These are phyloP conservation scores for Anthoceros angustus DNA, from an alignment of 225 moss, liverwort and hornwort species.

Conservation along the genomic window DNA sequence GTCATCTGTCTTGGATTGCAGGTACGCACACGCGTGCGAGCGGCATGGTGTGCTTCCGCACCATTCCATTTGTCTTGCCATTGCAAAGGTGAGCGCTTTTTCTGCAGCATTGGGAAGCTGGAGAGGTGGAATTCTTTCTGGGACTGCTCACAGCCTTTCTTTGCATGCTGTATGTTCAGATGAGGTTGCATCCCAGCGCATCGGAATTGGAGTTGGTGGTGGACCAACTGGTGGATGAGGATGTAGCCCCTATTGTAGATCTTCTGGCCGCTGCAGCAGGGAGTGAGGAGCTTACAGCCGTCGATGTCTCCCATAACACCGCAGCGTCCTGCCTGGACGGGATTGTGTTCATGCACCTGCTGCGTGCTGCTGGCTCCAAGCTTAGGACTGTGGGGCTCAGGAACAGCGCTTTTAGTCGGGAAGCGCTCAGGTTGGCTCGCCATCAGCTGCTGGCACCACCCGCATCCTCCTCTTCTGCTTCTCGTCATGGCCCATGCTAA, in stretches of 20 bases:
- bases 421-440: constrained; percentile 37
- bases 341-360: constrained; percentile 39
- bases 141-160: neutral
- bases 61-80: constrained; percentile 6
- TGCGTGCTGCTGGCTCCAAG: constrained; percentile 52
- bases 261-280: constrained; percentile 30
- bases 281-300: constrained; percentile 32
- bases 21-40: constrained; percentile 12
- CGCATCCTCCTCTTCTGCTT: neutral
- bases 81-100: constrained; percentile 1
- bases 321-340: constrained; percentile 32
- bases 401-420: constrained; percentile 36
- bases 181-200: constrained; percentile 19
- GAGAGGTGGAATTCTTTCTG: neutral
- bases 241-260: constrained; percentile 43
- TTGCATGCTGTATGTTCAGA: constrained; percentile 3
- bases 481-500: neutral
- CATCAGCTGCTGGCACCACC: neutral
- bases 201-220: constrained; percentile 27
- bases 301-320: constrained; percentile 37
- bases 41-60: constrained; percentile 10
- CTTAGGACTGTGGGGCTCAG: constrained; percentile 49
- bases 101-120: neutral
- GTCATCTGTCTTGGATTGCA: constrained; percentile 3
- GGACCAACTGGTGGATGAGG: constrained; percentile 38